Evolutionary conservation across 2,329 filamentous ascomycete species (phyloP).

Genomic region (Grosmannia huntii): DNA sequence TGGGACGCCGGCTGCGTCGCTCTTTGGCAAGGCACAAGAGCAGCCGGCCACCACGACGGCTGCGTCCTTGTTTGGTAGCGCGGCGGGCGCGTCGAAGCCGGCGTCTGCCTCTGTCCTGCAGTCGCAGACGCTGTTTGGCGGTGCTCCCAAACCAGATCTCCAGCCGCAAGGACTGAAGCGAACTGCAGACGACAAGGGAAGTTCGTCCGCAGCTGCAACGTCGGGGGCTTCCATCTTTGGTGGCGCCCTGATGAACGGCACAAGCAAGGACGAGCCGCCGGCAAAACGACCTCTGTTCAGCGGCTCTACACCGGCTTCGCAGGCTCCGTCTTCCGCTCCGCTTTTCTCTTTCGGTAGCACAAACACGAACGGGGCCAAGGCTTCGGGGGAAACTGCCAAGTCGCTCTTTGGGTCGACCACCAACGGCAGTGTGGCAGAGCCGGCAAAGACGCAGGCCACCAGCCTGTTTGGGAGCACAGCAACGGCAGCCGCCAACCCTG

Average conservation of each 20-base stretch:
- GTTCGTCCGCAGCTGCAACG: not conserved
- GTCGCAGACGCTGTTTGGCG: slow-evolving; percentile 26
- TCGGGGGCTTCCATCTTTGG: slow-evolving; percentile 3
- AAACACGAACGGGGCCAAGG: slow-evolving; percentile 5
- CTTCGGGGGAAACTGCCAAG: not conserved
- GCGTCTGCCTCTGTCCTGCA: slow-evolving; percentile 13
- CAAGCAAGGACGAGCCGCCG: slow-evolving; percentile 10
- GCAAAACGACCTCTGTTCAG: slow-evolving; percentile 17
- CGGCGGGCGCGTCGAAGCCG: slow-evolving; percentile 5
- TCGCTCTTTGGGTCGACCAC: slow-evolving; percentile 4
- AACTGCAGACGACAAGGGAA: slow-evolving; percentile 2
- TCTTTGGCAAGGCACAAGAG: slow-evolving; percentile 1
- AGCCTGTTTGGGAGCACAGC: slow-evolving; percentile 6
- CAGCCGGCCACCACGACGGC: not conserved
- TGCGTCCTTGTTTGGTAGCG: not conserved
- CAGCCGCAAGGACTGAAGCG: slow-evolving; percentile 3
- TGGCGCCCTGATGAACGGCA: slow-evolving; percentile 7
- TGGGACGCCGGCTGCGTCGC: not conserved
- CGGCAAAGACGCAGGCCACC: not conserved
- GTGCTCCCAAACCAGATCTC: slow-evolving; percentile 16
- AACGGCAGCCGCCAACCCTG: not conserved
- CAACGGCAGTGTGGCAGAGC: slow-evolving; percentile 1
- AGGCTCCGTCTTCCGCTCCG: not conserved
- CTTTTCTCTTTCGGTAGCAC: slow-evolving; percentile 8
- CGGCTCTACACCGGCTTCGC: not conserved